These are phyloP conservation scores for Trichoderma sp. DNA, from an alignment of 2,329 filamentous ascomycete species.

Conservation along the genomic window DNA sequence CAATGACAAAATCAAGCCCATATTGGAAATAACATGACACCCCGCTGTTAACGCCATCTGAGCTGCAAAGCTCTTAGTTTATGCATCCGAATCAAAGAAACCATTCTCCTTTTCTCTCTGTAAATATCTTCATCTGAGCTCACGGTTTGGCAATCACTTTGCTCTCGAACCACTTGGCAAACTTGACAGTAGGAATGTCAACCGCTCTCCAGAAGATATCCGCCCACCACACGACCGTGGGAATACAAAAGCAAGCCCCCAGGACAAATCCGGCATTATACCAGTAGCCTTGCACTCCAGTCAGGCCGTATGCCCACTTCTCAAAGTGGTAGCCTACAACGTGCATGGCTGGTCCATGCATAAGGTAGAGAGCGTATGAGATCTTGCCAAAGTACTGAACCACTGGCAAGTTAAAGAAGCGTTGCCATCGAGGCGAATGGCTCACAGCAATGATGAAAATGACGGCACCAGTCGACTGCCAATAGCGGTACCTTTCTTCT, in stretches of 20 bases:
- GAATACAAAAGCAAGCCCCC: slow-evolving; percentile 47
- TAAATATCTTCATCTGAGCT: slow-evolving; percentile 8
- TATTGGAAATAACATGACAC: neutral
- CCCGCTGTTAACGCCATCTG: slow-evolving; percentile 15
- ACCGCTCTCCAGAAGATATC: slow-evolving; percentile 56
- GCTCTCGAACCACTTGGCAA: slow-evolving; percentile 55
- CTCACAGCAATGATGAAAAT: slow-evolving; percentile 51
- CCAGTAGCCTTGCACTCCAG: slow-evolving; percentile 43
- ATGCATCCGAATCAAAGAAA: neutral
- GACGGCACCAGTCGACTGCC: slow-evolving; percentile 52
- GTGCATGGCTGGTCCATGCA: slow-evolving; percentile 57
- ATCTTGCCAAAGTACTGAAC: slow-evolving; percentile 60
- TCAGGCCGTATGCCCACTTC: slow-evolving; percentile 46
- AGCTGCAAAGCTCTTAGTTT: neutral
- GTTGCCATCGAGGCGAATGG: slow-evolving; percentile 46
- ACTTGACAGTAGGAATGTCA: slow-evolving; percentile 54
- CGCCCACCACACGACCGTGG: slow-evolving; percentile 51
- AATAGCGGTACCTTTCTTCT: slow-evolving; percentile 53
- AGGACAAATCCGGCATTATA: slow-evolving; percentile 49
- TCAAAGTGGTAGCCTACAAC: slow-evolving; percentile 52
- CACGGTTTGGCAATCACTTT: slow-evolving; percentile 36
- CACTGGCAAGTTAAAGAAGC: slow-evolving; percentile 47
- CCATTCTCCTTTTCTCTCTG: neutral
- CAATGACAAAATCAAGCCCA: neutral
- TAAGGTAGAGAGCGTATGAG: slow-evolving; percentile 59